phyloP scores from a whole-genome alignment of 768 basidiomycete species.

The Lactifluus subvellereus region DNA sequence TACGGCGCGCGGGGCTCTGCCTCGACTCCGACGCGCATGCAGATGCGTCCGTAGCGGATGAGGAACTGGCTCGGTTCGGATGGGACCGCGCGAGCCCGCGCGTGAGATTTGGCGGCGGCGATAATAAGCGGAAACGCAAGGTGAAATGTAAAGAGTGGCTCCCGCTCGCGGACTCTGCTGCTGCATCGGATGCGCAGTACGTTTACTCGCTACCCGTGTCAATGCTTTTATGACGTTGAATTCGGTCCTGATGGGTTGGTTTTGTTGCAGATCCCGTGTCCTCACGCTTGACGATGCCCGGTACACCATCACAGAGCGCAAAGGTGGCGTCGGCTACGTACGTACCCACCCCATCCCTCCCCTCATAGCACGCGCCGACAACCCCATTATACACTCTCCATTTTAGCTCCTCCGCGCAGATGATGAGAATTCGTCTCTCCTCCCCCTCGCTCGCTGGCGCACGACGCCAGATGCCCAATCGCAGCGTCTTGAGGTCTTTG shows the following conservation, averaged over 20 bases:
- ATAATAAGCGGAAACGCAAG: slow-evolving; percentile 10
- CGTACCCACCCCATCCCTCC: neutral
- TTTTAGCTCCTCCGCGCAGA: slow-evolving; percentile 5
- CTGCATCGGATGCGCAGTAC: neutral
- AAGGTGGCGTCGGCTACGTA: slow-evolving; percentile 11
- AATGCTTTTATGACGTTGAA: neutral
- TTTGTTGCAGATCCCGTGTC: slow-evolving; percentile 4
- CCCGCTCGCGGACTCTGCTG: neutral
- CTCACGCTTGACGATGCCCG: slow-evolving; percentile 6
- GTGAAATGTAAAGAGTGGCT: slow-evolving; percentile 17
- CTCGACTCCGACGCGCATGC: neutral
- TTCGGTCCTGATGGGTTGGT: neutral
- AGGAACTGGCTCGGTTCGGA: slow-evolving; percentile 6
- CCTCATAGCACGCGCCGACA: neutral
- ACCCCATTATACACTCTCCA: too few relatives aligned
- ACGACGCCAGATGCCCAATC: neutral
- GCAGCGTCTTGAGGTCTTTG: slow-evolving; percentile 13
- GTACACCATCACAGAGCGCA: slow-evolving; percentile 13
- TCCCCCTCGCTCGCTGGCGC: slow-evolving; percentile 17
- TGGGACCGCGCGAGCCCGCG: slow-evolving; percentile 18
- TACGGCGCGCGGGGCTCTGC: neutral
- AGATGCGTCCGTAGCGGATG: neutral
- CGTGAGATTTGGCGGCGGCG: neutral
- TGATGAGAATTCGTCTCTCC: neutral
- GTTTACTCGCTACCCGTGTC: neutral